A percentile compares a stretch with the other conserved stretches of the same genome.
phyloP scores from a whole-genome alignment of 345 rosid genomes.

The Brassica juncea region DNA sequence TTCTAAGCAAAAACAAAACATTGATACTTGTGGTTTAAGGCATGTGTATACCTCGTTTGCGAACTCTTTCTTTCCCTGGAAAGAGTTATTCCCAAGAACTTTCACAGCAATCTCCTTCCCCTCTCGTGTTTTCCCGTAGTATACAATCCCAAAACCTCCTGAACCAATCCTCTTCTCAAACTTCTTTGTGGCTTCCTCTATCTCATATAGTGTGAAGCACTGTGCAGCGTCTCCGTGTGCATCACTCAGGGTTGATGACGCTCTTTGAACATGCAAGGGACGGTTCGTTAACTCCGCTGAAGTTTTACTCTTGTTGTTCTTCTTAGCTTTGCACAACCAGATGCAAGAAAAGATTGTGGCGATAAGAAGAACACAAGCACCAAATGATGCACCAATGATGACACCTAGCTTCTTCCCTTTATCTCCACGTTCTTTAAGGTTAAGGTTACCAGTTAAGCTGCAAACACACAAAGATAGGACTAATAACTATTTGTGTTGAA shows the following conservation, averaged over 20 bases:
- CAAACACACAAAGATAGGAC: slow-evolving; percentile 1
- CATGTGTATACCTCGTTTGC: slow-evolving; percentile 72
- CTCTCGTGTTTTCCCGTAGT: slow-evolving; percentile 78
- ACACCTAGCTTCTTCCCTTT: slow-evolving; percentile 51
- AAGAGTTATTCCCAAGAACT: slow-evolving; percentile 74
- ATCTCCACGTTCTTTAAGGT: slow-evolving; percentile 52
- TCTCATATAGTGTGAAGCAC: slow-evolving; percentile 75
- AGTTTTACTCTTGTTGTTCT: slow-evolving; percentile 35
- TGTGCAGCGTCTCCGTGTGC: slow-evolving; percentile 77
- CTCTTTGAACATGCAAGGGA: slow-evolving; percentile 53
- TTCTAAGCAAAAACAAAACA: background rate
- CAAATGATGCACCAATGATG: slow-evolving; percentile 67
- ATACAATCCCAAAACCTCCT: slow-evolving; percentile 95
- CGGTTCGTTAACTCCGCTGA: slow-evolving; percentile 43
- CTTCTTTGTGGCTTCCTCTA: slow-evolving; percentile 72
- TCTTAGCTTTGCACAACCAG: slow-evolving; percentile 58
- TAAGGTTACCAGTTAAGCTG: slow-evolving; percentile 75
- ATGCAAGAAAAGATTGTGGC: slow-evolving; percentile 60
- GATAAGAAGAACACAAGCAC: slow-evolving; percentile 71
- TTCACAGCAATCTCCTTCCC: slow-evolving; percentile 97
- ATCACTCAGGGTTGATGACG: slow-evolving; percentile 59
- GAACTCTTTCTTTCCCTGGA: slow-evolving; percentile 93
- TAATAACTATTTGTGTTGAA: background rate
- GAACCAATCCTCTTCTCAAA: slow-evolving; percentile 93
- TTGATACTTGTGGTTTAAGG: background rate